Evolutionary conservation across 768 basidiomycete genomes (phyloP).

Genomic region (Boletellus ananas): DNA sequence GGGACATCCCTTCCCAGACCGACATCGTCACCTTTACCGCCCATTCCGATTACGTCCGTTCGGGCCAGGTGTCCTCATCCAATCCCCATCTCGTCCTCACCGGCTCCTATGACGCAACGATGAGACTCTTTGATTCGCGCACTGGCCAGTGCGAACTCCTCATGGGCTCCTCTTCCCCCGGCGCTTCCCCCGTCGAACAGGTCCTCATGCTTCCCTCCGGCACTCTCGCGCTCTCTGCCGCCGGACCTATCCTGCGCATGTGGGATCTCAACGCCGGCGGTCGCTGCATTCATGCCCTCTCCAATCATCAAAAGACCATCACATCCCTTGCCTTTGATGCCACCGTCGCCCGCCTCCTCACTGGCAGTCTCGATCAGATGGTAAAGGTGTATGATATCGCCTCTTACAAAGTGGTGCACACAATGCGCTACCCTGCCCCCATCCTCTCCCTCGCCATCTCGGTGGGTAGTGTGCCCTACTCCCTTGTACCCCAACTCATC

Average conservation of each 20-base stretch:
- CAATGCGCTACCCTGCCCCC: slow-evolving; percentile 96
- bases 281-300: slow-evolving; percentile 83
- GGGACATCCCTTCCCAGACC: slow-evolving; percentile 91
- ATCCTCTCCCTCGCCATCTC: slow-evolving; percentile 88
- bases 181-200: slow-evolving; percentile 73
- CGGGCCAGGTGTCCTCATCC: slow-evolving; percentile 80
- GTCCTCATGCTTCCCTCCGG: slow-evolving; percentile 91
- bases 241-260: slow-evolving; percentile 88
- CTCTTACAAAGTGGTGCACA: slow-evolving; percentile 93
- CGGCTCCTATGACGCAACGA: slow-evolving; percentile 92
- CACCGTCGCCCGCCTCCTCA: slow-evolving; percentile 72
- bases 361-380: slow-evolving; percentile 93
- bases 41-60: slow-evolving; percentile 95
- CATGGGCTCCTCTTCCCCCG: slow-evolving; percentile 48
- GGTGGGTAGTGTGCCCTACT: slow-evolving; percentile 37
- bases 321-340: slow-evolving; percentile 83
- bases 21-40: slow-evolving; percentile 73
- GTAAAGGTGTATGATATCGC: slow-evolving; percentile 97
- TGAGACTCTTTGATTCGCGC: slow-evolving; percentile 82
- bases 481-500: slow-evolving; percentile 6
- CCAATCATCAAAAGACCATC: slow-evolving; percentile 98
- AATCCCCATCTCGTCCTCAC: slow-evolving; percentile 85
- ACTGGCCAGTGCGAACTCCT: slow-evolving; percentile 82
- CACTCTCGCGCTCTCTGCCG: slow-evolving; percentile 77
- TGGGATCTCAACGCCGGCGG: slow-evolving; percentile 96